These are phyloP conservation scores for Agaricales sp. DNA, from an alignment of 1,284 basidiomycete species.

Conservation along the genomic window DNA sequence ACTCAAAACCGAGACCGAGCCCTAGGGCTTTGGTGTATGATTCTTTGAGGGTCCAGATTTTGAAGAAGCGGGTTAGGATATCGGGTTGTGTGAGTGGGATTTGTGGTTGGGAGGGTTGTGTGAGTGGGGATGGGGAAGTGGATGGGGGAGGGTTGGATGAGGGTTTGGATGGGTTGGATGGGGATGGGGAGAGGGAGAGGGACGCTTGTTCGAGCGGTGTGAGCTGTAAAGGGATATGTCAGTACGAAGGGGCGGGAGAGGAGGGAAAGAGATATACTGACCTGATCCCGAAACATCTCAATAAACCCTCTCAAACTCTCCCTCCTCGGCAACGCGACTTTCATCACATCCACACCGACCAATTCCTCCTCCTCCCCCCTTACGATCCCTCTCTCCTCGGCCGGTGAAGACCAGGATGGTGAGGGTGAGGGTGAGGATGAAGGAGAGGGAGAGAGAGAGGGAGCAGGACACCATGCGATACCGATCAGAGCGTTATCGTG, in stretches of 20 bases:
- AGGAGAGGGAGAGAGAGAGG: not conserved
- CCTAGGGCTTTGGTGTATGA: conserved; percentile 81
- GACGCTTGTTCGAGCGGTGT: conserved; percentile 1
- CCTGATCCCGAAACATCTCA: not conserved
- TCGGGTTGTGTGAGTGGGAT: not conserved
- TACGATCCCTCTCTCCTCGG: not conserved
- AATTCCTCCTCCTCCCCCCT: not conserved
- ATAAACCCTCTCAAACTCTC: not conserved
- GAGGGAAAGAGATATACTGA: not conserved
- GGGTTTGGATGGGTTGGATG: too few relatives aligned
- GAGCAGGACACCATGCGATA: not conserved
- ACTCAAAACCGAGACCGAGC: conserved; percentile 72
- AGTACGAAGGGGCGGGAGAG: not conserved
- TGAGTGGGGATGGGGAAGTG: not conserved
- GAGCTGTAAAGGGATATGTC: not conserved
- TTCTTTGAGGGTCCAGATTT: conserved; percentile 82
- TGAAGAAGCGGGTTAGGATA: conserved; percentile 36
- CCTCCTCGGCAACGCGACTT: not conserved
- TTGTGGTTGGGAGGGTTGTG: not conserved
- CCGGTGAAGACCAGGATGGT: too few relatives aligned
- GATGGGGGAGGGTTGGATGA: too few relatives aligned
- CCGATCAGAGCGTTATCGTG: not conserved
- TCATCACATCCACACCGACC: not conserved
- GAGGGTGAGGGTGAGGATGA: not conserved
- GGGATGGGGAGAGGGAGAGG: not conserved